phyloP scores from a whole-genome alignment of 73 alveolate species.

The Effrenium voratum region DNA sequence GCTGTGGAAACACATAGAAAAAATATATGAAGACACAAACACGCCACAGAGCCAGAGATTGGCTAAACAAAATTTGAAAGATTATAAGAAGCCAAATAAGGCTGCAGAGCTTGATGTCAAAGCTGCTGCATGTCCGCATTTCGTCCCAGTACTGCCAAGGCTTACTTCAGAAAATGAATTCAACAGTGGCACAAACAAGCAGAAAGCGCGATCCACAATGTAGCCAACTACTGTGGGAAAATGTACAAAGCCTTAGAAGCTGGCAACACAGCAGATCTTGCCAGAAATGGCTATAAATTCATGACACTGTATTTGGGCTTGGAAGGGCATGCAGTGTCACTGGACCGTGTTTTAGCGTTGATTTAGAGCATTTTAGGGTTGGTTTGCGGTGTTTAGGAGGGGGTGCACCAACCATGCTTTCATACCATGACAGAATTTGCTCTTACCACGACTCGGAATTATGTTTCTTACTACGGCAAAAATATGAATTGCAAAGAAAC shows the following conservation, averaged over 20 bases:
- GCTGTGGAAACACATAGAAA: background rate
- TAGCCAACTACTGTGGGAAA: background rate
- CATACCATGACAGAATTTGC: too few species aligned
- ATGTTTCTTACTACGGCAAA: too few species aligned
- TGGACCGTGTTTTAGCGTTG: background rate
- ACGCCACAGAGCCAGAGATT: background rate
- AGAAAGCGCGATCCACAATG: constrained; percentile 23
- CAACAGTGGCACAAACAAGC: background rate
- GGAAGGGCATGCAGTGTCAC: too few species aligned
- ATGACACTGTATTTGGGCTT: constrained; percentile 38
- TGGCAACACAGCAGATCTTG: background rate
- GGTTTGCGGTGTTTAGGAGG: too few species aligned
- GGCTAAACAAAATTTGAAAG: background rate
- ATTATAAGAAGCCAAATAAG: background rate
- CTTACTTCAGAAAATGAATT: background rate
- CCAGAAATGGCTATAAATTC: constrained; percentile 1
- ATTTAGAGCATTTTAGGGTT: too few species aligned
- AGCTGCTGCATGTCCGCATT: constrained; percentile 6
- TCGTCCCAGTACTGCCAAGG: background rate
- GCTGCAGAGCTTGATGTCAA: constrained; percentile 18
- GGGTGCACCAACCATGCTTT: too few species aligned
- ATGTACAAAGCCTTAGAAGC: background rate
- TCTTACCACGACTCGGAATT: too few species aligned
- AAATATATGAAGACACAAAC: background rate
- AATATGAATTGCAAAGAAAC: too few species aligned